Evolutionary conservation across 306 rosid genomes (phyloP).

Genomic region (Gastrolobium bilobum): DNA sequence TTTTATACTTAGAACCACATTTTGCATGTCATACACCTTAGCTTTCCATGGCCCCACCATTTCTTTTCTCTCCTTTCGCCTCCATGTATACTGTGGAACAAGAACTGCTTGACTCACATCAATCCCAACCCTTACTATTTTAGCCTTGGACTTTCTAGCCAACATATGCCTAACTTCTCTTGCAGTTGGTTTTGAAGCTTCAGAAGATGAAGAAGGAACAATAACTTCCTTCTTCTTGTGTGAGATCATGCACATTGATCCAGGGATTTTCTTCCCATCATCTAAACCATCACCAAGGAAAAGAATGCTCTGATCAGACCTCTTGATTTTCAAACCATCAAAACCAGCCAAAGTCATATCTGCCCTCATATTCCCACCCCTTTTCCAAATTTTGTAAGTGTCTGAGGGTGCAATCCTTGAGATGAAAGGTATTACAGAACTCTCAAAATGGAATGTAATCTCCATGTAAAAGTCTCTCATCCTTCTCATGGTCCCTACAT

Average conservation of each 20-base stretch:
- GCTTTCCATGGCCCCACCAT: slow-evolving; percentile 86
- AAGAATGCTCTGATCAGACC: slow-evolving; percentile 83
- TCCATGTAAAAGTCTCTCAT: slow-evolving; percentile 97
- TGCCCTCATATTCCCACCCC: slow-evolving; percentile 92
- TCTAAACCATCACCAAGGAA: slow-evolving; percentile 89
- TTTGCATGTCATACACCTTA: slow-evolving; percentile 90
- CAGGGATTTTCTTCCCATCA: slow-evolving; percentile 65
- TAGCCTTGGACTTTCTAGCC: slow-evolving; percentile 60
- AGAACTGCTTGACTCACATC: slow-evolving; percentile 89
- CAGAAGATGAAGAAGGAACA: slow-evolving; percentile 63
- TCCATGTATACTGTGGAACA: slow-evolving; percentile 86
- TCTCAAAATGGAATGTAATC: slow-evolving; percentile 92
- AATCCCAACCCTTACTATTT: slow-evolving; percentile 70
- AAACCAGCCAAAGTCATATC: slow-evolving; percentile 97
- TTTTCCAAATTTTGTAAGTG: slow-evolving; percentile 94
- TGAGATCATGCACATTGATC: slow-evolving; percentile 70
- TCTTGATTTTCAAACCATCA: slow-evolving; percentile 91
- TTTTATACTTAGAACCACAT: slow-evolving; percentile 79
- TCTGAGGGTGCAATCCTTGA: slow-evolving; percentile 98
- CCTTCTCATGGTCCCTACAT: slow-evolving; percentile 73
- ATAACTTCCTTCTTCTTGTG: slow-evolving; percentile 81
- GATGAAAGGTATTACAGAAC: slow-evolving; percentile 95
- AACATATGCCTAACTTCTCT: slow-evolving; percentile 62
- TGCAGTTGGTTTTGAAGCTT: slow-evolving; percentile 59
- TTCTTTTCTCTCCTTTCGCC: slow-evolving; percentile 85